Percentiles rank a stretch among this genome's conserved stretches.
Evolutionary conservation across 2,329 filamentous ascomycete species (phyloP).

Genomic region (Aspergillus persii): DNA sequence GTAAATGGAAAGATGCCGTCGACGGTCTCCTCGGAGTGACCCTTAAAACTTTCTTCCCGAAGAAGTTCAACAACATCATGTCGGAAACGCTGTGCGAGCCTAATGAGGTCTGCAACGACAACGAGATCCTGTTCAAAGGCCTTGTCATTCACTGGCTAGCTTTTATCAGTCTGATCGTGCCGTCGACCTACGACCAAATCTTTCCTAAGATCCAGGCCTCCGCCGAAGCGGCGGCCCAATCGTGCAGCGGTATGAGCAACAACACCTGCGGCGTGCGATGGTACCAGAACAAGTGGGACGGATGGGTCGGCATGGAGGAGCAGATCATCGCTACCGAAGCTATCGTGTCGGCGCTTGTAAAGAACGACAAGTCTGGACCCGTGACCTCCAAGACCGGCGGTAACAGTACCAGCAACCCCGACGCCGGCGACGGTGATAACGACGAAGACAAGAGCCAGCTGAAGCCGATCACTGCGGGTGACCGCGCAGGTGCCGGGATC

Average conservation of each 20-base stretch:
- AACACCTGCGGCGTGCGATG: slow-evolving; percentile 66
- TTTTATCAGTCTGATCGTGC: slow-evolving; percentile 60
- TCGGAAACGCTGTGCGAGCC: slow-evolving; percentile 67
- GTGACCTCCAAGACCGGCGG: slow-evolving; percentile 53
- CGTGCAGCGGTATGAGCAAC: slow-evolving; percentile 60
- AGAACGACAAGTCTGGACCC: slow-evolving; percentile 46
- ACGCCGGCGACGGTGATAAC: slow-evolving; percentile 28
- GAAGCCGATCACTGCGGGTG: slow-evolving; percentile 29
- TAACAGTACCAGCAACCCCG: slow-evolving; percentile 43
- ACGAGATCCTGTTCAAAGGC: slow-evolving; percentile 72
- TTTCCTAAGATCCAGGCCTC: slow-evolving; percentile 58
- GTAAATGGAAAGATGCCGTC: slow-evolving; percentile 57
- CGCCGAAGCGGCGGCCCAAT: slow-evolving; percentile 57
- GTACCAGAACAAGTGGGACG: slow-evolving; percentile 54
- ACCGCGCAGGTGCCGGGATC: slow-evolving; percentile 40
- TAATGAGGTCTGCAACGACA: slow-evolving; percentile 60
- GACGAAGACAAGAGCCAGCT: not conserved
- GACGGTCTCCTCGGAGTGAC: slow-evolving; percentile 54
- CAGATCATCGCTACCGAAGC: slow-evolving; percentile 68
- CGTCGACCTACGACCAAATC: slow-evolving; percentile 56
- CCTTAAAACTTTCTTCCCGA: slow-evolving; percentile 54
- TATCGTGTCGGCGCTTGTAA: slow-evolving; percentile 60
- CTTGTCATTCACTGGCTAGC: slow-evolving; percentile 66
- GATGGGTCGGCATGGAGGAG: slow-evolving; percentile 62
- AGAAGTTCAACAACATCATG: slow-evolving; percentile 51